Conservation (phyloP, 2,329 filamentous ascomycete species). For the Mycosphaerella arachidis region DNA sequence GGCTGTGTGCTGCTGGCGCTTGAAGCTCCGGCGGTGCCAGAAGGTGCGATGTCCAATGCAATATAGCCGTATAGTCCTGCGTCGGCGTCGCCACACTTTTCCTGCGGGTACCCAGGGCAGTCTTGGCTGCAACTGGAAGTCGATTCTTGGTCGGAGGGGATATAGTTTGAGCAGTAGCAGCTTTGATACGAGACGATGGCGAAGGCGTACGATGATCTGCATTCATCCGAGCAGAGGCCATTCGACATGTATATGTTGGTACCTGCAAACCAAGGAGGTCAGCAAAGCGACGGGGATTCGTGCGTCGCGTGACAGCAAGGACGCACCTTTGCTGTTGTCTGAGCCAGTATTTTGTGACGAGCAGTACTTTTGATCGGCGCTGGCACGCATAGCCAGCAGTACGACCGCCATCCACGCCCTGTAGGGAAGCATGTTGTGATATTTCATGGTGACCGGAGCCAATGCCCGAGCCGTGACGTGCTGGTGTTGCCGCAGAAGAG, state of each 20-base stretch:
- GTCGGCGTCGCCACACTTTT: conserved; percentile 59
- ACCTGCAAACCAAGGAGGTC: conserved; percentile 22
- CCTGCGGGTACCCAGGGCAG: conserved; percentile 66
- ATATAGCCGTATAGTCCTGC: conserved; percentile 63
- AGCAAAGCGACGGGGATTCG: conserved; percentile 2
- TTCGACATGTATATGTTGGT: conserved; percentile 56
- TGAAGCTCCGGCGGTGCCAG: conserved; percentile 51
- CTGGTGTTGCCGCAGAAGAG: neutral
- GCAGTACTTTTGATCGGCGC: conserved; percentile 39
- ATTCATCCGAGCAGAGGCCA: conserved; percentile 62
- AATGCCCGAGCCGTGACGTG: neutral
- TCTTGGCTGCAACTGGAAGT: conserved; percentile 48
- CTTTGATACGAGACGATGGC: conserved; percentile 60
- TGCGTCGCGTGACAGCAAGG: conserved; percentile 3
- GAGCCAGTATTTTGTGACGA: conserved; percentile 43
- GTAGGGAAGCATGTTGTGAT: conserved; percentile 28
- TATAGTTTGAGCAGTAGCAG: conserved; percentile 73
- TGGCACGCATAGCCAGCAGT: conserved; percentile 14
- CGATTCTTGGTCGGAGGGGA: conserved; percentile 46
- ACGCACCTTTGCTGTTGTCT: conserved; percentile 35
- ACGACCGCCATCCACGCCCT: conserved; percentile 16
- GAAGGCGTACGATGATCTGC: conserved; percentile 57
- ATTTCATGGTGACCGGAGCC: conserved; percentile 9
- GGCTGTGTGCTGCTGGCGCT: conserved; percentile 22
- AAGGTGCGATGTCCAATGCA: conserved; percentile 48